Evolutionary conservation across 331 rosid genomes (phyloP), one percentile per base, ranked within the genome.

Genomic region (Phaseolus coccineus): DNA sequence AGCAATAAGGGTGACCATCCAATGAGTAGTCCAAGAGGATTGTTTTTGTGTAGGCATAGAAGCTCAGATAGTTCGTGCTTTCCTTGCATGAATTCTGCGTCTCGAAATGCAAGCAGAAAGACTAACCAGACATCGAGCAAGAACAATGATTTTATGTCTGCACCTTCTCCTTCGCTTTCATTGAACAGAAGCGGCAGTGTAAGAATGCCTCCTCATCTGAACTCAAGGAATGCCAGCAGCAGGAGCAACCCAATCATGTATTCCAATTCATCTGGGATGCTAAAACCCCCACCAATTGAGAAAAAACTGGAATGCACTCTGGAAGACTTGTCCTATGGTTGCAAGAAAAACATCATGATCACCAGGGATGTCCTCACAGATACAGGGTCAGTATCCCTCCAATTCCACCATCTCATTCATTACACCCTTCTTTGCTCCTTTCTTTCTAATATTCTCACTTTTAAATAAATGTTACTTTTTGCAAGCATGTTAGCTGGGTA

Each of bases 281-380:
- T 93, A 27, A 96, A 91, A 81, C 89, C 91, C 1, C 87, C 88
- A 3, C 80, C 97, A 11, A 74, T 91, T 14, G 92, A 90, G 89
- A 91, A 78, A 78, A 85, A 63, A 25, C 91, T 96, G 1, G 89
- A 91, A 56, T 96, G 99, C 85, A 84, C 97, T 37, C 90, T 96
- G 4, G 94, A 96, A 84, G 98, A 96, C 57, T 77, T 96, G 80
- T 91, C 92, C 73, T 90, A 79, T 68, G 99, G 97, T 51, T 89
- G 98, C 94, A 76, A 59, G 57, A 93, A 87, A 90, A 84, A 85
- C 39, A 68, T 93, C 85, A 93, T 57, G 85, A 77, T 91, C 86
- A 83, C 93, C 15, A 89, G 94, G 80, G 90, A 87, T 0, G 78
- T 91, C 51, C 67, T 88, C 53, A 56, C 81, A 4, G 63, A 53